Evolutionary conservation across 169 alveolate species (phyloP), one percentile per base, ranked within the genome.

Genomic region (Cryptosporidium tyzzeri): DNA sequence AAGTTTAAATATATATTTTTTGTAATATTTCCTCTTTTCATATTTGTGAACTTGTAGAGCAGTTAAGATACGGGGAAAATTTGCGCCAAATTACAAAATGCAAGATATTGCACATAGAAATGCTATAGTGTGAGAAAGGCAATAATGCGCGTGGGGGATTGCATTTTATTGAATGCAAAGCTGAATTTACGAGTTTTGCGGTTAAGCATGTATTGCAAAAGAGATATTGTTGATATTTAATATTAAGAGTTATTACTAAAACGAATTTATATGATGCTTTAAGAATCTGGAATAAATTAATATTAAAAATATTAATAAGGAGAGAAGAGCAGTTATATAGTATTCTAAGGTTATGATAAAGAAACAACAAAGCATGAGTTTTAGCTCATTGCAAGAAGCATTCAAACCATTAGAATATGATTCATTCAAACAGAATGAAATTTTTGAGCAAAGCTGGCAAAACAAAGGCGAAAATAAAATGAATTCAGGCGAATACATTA

Each of bases 141-240:
- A n/a, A 21, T 62, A 59, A 21, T 80, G 89, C 89, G 89, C 80
- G 89, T 62, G 89, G 89, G 89, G 89, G 89, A 59, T 62, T 62
- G 89, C 86, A 73, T 73, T 73, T 73, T 35, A 21, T 37, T 62
- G 80, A 67, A 80, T 80, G 89, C 23, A 62, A 80, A 33, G 71
- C 70, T 80, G 80, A 80, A 80, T 80, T 80, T 80, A 80, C 89
- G 89, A 80, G 89, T 80, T 80, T 80, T 80, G 89, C 89, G 89
- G 89, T 48, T 67, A 55, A 80, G 89, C 89, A 80, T 80, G 89
- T 80, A 80, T 80, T 80, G 65, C 58, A 37, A 39, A 59, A 45
- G 67, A 53, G 65, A 41, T 44, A 44, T 62, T 62, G 50, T 31
- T 80, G 73, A 62, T 59, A 62, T 31, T 80, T 35, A 26, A 16